Base-by-base conservation (phyloP, 139 green algal species). In the Chlamydomonas schloesseri region DNA sequence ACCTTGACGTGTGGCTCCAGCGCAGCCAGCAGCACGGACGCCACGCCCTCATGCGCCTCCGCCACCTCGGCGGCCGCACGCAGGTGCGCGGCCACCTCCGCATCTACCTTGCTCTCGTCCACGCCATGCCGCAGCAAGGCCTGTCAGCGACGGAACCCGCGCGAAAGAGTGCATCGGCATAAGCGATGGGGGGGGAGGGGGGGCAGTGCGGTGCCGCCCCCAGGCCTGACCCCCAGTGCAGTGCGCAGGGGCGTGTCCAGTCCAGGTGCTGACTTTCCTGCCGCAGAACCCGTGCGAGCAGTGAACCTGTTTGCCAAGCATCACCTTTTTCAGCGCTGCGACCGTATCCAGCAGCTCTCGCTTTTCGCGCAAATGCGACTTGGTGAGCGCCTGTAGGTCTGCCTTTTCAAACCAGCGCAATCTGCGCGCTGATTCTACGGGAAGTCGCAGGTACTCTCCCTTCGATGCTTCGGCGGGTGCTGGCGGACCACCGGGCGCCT, bases 321-420 rank as follows among this genome's bases (percentile, higher is more conserved):
- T n/a, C 31, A 79, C 72, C 69, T 82, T 86, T 46, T 88, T 86
- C 11, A 96, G 84, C 0, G 88, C 90, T 8, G 85, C 79, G 69
- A 94, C 88, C 28, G 89, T 90, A 29, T 90, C 91, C 4, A 91
- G 71, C 70, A 95, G 88, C 72, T 89, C 62, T 23, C 90, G 76
- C 81, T 94, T 94, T 37, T 96, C 93, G 1, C 83, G 71, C 58
- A 91, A 47, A 55, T 90, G 78, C 4, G 78, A 55, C 73, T 87
- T 93, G 79, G 62, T 87, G 10, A 94, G 75, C 2, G 81, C 65
- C 6, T 81, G 82, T 14, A 96, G 34, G 69, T 96, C 93, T 8
- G 80, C 79, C 15, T 93, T 91, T 81, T 96, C 93, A 82, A 93
- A 96, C 88, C 90, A 96, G 24, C 91, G 87, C 69, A 96, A 88